phyloP scores from a whole-genome alignment of 1,284 basidiomycete species.

The Tilletia caries region DNA sequence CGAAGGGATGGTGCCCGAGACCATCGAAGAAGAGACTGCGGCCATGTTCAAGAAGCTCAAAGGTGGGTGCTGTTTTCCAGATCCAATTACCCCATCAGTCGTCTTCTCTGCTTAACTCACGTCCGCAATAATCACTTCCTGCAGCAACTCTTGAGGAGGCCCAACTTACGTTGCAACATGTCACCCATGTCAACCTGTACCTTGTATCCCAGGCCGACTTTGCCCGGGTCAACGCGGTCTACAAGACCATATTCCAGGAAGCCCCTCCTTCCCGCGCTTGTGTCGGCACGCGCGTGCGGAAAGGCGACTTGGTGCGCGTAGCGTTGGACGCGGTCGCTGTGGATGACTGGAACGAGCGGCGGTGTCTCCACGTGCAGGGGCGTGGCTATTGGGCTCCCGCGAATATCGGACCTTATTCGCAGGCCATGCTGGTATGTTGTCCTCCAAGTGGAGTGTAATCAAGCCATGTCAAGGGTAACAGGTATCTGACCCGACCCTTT shows the following conservation, averaged over 20 bases:
- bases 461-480: too few species aligned
- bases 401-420: conserved; percentile 97
- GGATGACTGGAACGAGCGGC: conserved; percentile 30
- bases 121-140: too few species aligned
- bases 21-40: not conserved
- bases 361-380: conserved; percentile 84
- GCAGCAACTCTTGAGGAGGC: too few species aligned
- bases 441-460: not conserved
- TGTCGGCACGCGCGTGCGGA: conserved; percentile 60
- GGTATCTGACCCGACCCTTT: too few species aligned
- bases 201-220: conserved; percentile 60
- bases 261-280: conserved; percentile 91
- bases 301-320: not conserved
- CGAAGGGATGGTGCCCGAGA: not conserved
- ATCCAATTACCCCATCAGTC: too few species aligned
- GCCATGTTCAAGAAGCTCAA: not conserved
- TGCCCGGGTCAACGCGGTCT: conserved; percentile 58
- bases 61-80: not conserved
- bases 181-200: conserved; percentile 74
- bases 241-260: conserved; percentile 76
- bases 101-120: too few species aligned
- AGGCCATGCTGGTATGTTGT: conserved; percentile 71
- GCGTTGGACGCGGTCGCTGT: not conserved
- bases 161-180: conserved; percentile 8
- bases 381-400: conserved; percentile 98